Conservation (phyloP, 257 asterid genomes). For the Solanum lycopersicoides region DNA sequence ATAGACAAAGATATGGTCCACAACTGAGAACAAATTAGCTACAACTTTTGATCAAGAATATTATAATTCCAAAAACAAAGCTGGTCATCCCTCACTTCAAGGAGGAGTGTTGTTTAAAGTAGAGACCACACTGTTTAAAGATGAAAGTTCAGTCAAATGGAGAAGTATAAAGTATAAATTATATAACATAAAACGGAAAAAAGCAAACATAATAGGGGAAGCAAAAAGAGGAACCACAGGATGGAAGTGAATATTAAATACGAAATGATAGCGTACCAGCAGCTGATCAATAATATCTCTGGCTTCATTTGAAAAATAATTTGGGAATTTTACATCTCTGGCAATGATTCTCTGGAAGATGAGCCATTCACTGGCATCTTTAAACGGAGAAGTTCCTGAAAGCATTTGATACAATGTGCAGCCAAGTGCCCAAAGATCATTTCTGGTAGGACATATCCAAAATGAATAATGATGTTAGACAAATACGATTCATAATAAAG, state of each 20-base stretch:
- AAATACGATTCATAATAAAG: not conserved
- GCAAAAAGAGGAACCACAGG: not conserved
- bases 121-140: not conserved
- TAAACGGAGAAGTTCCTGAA: constrained; percentile 95
- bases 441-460: constrained; percentile 39
- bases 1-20: not conserved
- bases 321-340: constrained; percentile 88
- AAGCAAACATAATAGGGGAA: not conserved
- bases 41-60: not conserved
- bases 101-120: not conserved
- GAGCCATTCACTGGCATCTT: constrained; percentile 98
- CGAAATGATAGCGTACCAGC: constrained; percentile 47
- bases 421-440: constrained; percentile 99
- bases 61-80: not conserved
- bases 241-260: not conserved
- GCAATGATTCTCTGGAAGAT: constrained; percentile 92
- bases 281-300: constrained; percentile 80
- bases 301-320: constrained; percentile 73
- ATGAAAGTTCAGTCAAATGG: not conserved
- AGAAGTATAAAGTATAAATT: not conserved
- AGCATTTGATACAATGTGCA: constrained; percentile 98
- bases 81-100: not conserved
- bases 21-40: not conserved
- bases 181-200: not conserved
- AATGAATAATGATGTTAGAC: not conserved